Base-by-base conservation (phyloP, 805 yeast genomes). In the Suhomyces sp. region DNA sequence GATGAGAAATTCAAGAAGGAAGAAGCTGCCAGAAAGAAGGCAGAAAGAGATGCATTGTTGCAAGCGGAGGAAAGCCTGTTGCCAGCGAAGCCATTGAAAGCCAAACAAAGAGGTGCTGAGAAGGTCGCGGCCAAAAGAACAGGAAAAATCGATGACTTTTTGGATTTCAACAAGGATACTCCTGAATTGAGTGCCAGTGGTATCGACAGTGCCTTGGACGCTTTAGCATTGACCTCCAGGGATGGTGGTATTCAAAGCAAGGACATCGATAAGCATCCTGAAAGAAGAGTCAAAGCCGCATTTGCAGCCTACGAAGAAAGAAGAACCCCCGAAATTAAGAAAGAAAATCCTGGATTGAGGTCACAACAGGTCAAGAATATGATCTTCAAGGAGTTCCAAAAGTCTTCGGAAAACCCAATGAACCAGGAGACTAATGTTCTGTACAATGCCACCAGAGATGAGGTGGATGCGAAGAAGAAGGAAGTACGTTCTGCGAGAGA, bases 261-360 rank as follows among this genome's bases (percentile, higher is more conserved):
- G 51, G 86, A 79, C 34, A 68, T 86, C 34, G 95, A 86, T 41
- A 79, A 88, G 58, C 95, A 86, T 49, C 95, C 95, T 7, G 95
- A 86, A 66, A 77, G 95, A 62, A 76, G 95, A 54, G 83, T 81
- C 61, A 86, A 85, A 65, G 87, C 91, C 17, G 95, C 95, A 0
- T 68, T 69, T 38, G 70, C 77, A 9, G 87, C 85, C 1, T 86
- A 63, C 51, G 87, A 85, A 50, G 91, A 80, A 43, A 65, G 70
- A 37, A 72, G 91, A 50, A 54, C 83, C 26, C 91, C 93, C 4
- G 87, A 82, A 51, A 38, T 82, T 36, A 79, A 81, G 60, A 71
- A 78, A 55, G 95, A 86, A 58, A 68, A 80, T 48, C 88, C 90
- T 4, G 95, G 95, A 10, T 68, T 86, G 48, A 75, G 95, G 51